These are phyloP conservation scores for Aspergillus conjunctus DNA, from an alignment of 495 filamentous ascomycete species.

Conservation along the genomic window DNA sequence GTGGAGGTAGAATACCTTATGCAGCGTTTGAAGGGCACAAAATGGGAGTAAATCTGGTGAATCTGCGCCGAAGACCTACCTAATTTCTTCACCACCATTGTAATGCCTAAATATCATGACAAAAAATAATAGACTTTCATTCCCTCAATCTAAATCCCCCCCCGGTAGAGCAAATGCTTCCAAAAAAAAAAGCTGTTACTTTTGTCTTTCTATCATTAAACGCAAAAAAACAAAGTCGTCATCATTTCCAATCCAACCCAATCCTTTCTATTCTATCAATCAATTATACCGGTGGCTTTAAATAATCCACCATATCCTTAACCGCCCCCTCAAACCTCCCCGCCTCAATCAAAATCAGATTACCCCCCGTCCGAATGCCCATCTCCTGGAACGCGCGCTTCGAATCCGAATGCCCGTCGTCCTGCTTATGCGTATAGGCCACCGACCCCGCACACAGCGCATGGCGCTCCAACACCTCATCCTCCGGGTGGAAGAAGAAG, in stretches of 20 bases:
- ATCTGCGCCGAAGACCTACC: background rate
- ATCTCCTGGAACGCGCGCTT: slow-evolving; percentile 93
- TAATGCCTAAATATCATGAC: background rate
- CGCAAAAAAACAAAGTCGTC: slow-evolving; percentile 28
- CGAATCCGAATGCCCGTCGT: slow-evolving; percentile 79
- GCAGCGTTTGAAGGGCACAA: slow-evolving; percentile 76
- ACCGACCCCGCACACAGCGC: slow-evolving; percentile 65
- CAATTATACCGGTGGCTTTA: slow-evolving; percentile 47
- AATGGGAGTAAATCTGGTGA: slow-evolving; percentile 52
- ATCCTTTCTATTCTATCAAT: background rate
- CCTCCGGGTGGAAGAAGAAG: slow-evolving; percentile 97
- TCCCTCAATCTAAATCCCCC: background rate
- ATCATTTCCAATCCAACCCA: slow-evolving; percentile 3
- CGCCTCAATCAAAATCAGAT: slow-evolving; percentile 77
- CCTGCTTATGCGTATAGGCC: slow-evolving; percentile 74
- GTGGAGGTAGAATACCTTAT: slow-evolving; percentile 98
- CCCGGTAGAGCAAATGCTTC: background rate
- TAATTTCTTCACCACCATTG: background rate
- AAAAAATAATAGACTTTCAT: background rate
- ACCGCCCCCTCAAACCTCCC: slow-evolving; percentile 66
- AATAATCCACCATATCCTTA: slow-evolving; percentile 69
- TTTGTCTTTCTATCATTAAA: slow-evolving; percentile 28
- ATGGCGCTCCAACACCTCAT: slow-evolving; percentile 81
- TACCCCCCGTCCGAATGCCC: slow-evolving; percentile 81
- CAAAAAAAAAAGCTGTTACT: background rate